Evolutionary conservation across 495 filamentous ascomycete genomes (phyloP), one percentile per base, ranked within the genome.

Genomic region (Hyaloscypha bicolor): DNA sequence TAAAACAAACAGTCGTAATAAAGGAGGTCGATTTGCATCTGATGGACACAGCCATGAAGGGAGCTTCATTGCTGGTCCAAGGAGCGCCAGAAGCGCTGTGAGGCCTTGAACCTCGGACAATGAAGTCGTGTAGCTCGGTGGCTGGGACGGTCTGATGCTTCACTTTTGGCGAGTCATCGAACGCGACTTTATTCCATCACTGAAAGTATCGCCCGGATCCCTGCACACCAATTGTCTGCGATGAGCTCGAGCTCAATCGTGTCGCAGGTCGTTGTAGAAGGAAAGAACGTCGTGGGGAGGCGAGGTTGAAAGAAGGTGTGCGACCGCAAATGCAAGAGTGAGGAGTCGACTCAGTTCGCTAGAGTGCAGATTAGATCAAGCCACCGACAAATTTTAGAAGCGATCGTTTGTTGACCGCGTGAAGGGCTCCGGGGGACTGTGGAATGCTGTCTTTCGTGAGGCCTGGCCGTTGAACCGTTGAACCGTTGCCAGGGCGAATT

Each of bases 1-100:
- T 21, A 72, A 57, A 45, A 72, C 16, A n/a, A 51, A 42, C 3
- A 67, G 33, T 61, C 57, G 67, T 29, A 66, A 42, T 55, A 67
- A 53, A 4, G 67, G 60, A 53, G 58, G 62, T 25, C 6, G 58
- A 51, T 63, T 60, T 21, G 25, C 33, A 25, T 61, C 62, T 45
- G 67, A 64, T 45, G 62, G 70, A 64, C 70, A 66, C 68, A 70
- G 65, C 70, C 60, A 72, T 64, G 70, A 68, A 62, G 68, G 61
- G 42, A 69, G 33, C 52, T 60, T 72, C 72, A 74, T 74, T 58
- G 65, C 62, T 70, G 66, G 52, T 66, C 48, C 69, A 35, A 42
- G 53, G 29, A 29, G 61, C 70, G 51, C 55, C 57, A 64, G 55
- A 32, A 55, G 30, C 55, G 55, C 48, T 30, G 31, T 48, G 14